Conservation (phyloP, 148 eudicot species). For the Persicaria tinctoria region DNA sequence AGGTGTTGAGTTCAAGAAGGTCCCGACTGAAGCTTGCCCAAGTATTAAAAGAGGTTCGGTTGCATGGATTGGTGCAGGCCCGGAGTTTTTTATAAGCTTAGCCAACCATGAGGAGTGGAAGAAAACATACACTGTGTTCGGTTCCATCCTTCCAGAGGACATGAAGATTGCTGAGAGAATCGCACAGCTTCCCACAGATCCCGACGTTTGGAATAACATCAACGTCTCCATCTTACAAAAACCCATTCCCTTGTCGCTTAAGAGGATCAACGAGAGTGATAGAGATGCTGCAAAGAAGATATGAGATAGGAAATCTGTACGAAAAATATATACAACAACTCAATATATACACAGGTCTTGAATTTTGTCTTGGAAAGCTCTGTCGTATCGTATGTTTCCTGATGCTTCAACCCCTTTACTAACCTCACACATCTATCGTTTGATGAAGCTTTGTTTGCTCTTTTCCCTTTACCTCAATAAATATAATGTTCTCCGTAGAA, state of each 20-base stretch:
- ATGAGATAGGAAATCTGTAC: not conserved
- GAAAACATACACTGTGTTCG: constrained; percentile 64
- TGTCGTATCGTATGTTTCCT: too few species aligned
- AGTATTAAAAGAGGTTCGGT: constrained; percentile 71
- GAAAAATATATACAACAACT: not conserved
- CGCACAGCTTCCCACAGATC: constrained; percentile 49
- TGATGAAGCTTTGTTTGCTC: too few species aligned
- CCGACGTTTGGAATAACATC: constrained; percentile 65
- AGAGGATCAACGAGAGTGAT: not conserved
- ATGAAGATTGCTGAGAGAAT: constrained; percentile 78
- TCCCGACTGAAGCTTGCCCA: constrained; percentile 57
- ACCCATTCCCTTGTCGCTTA: constrained; percentile 36
- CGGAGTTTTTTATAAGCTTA: constrained; percentile 88
- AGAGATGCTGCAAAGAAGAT: not conserved
- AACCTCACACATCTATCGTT: too few species aligned
- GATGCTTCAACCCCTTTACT: too few species aligned
- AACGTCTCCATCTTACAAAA: constrained; percentile 66
- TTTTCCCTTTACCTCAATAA: too few species aligned
- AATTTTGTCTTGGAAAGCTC: too few species aligned
- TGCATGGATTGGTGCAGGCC: constrained; percentile 94
- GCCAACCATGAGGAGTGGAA: constrained; percentile 87
- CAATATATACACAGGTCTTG: too few species aligned
- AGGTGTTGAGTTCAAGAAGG: constrained; percentile 34
- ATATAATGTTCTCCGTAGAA: too few species aligned
- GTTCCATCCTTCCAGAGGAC: constrained; percentile 72